Evolutionary conservation across 2,329 filamentous ascomycete genomes (phyloP).

Genomic region (Sphaceloma murrayae): DNA sequence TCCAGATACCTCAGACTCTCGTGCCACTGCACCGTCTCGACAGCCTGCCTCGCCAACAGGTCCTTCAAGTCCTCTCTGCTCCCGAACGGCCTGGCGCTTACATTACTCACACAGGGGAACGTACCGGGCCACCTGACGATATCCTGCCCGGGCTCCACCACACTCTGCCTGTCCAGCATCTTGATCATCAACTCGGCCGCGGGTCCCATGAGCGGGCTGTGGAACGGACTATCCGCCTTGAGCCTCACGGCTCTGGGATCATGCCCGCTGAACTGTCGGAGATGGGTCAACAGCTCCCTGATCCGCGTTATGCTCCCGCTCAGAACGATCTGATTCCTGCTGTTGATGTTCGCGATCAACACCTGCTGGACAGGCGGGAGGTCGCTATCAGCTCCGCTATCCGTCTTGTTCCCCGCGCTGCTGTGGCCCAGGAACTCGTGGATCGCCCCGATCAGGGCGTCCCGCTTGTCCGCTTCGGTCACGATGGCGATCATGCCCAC

Average conservation of each 20-base stretch:
- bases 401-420: constrained; percentile 55
- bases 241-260: constrained; percentile 80
- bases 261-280: constrained; percentile 82
- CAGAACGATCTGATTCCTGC: constrained; percentile 90
- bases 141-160: constrained; percentile 49
- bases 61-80: constrained; percentile 68
- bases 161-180: constrained; percentile 48
- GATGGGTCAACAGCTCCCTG: constrained; percentile 68
- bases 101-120: constrained; percentile 77
- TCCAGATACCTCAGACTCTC: constrained; percentile 85
- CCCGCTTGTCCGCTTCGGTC: constrained; percentile 70
- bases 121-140: constrained; percentile 65
- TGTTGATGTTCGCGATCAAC: constrained; percentile 86
- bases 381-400: constrained; percentile 50
- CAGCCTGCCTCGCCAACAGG: constrained; percentile 66
- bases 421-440: constrained; percentile 64
- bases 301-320: constrained; percentile 80
- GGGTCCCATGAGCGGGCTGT: constrained; percentile 84
- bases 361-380: constrained; percentile 75
- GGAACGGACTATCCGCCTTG: constrained; percentile 82
- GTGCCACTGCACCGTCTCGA: constrained; percentile 94
- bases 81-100: constrained; percentile 67
- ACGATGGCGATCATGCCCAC: constrained; percentile 94
- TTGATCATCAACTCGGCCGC: constrained; percentile 64
- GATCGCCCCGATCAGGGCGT: constrained; percentile 60